phyloP scores from a whole-genome alignment of 2,329 filamentous ascomycete species.

The Xylaria sp. region DNA sequence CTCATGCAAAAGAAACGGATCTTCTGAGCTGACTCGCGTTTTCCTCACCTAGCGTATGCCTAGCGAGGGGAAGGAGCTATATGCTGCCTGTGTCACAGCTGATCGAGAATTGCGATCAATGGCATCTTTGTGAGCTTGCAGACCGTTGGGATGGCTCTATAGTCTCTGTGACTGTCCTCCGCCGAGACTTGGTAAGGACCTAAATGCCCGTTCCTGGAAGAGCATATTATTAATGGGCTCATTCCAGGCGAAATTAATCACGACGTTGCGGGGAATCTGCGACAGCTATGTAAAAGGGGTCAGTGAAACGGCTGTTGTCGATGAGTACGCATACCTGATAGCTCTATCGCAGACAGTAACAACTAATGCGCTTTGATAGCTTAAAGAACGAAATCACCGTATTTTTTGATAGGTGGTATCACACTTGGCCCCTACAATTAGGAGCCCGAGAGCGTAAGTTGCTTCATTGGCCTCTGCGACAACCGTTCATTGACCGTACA shows the following conservation, averaged over 20 bases:
- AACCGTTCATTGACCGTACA: constrained; percentile 38
- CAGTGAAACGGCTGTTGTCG: constrained; percentile 64
- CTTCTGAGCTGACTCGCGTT: constrained; percentile 37
- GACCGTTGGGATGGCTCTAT: constrained; percentile 77
- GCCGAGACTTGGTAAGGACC: constrained; percentile 69
- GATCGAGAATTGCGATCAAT: constrained; percentile 74
- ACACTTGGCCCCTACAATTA: constrained; percentile 63
- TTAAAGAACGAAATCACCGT: constrained; percentile 50
- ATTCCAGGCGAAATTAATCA: constrained; percentile 65
- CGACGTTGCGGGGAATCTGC: constrained; percentile 67
- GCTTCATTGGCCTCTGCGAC: constrained; percentile 32
- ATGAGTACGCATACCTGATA: constrained; percentile 54
- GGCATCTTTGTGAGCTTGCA: constrained; percentile 72
- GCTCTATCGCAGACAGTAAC: neutral
- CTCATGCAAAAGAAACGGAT: neutral
- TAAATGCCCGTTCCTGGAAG: neutral
- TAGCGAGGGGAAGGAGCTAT: constrained; percentile 75
- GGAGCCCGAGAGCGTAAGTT: constrained; percentile 58
- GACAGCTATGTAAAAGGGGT: constrained; percentile 64
- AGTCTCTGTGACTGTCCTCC: constrained; percentile 75
- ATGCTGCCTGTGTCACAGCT: constrained; percentile 74
- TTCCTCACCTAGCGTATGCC: constrained; percentile 63
- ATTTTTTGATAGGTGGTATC: constrained; percentile 52
- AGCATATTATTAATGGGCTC: neutral
- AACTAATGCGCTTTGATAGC: constrained; percentile 36